phyloP scores from a whole-genome alignment of 305 asterid species.

The Solanum chacoense region DNA sequence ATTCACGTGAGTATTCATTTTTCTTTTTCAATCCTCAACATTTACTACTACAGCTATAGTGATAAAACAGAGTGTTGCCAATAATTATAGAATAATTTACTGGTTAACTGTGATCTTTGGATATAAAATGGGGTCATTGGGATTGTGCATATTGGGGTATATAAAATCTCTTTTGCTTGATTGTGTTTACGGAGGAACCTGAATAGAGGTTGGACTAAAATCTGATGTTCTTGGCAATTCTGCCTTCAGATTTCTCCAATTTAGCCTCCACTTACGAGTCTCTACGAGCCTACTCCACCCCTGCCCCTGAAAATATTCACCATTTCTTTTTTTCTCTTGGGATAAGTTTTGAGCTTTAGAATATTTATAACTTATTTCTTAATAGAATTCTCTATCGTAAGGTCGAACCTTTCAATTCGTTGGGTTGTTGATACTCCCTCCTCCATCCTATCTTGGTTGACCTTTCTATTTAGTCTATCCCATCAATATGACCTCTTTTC shows the following conservation, averaged over 20 bases:
- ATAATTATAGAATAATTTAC: background rate
- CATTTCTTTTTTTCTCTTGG: background rate
- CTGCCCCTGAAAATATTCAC: background rate
- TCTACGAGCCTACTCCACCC: background rate
- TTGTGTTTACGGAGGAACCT: background rate
- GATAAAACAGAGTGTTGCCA: background rate
- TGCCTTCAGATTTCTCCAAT: background rate
- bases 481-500: background rate
- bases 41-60: background rate
- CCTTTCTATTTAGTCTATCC: background rate
- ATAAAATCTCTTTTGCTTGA: background rate
- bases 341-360: background rate
- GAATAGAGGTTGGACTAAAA: background rate
- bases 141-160: background rate
- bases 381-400: background rate
- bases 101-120: background rate
- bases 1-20: slow-evolving; percentile 67
- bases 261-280: background rate
- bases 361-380: background rate
- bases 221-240: background rate
- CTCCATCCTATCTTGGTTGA: background rate
- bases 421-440: background rate
- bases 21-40: background rate
- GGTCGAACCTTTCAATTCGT: background rate
- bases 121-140: background rate